These are phyloP conservation scores for Trametes elegans DNA, from an alignment of 768 basidiomycete species.

Conservation along the genomic window DNA sequence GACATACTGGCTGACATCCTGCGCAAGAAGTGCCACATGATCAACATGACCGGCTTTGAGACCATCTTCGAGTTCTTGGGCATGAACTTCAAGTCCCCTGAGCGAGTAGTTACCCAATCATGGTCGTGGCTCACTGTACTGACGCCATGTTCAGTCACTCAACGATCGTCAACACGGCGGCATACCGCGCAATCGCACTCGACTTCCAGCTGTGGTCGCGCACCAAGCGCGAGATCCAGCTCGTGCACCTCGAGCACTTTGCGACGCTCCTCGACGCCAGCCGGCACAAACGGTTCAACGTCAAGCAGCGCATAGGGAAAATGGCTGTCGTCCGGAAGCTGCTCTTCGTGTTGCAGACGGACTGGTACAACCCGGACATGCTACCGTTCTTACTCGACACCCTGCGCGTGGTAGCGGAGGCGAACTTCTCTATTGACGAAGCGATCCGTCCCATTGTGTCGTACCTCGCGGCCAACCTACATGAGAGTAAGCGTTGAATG, in stretches of 20 bases:
- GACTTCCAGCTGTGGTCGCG: conserved; percentile 90
- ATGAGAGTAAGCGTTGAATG: conserved; percentile 48
- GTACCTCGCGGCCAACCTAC: conserved; percentile 79
- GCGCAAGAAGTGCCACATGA: conserved; percentile 63
- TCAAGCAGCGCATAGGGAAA: conserved; percentile 69
- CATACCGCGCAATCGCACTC: conserved; percentile 79
- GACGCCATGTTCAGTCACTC: conserved; percentile 53
- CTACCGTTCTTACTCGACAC: conserved; percentile 52
- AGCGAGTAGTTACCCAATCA: conserved; percentile 47
- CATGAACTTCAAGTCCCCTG: conserved; percentile 75
- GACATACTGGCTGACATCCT: conserved; percentile 80
- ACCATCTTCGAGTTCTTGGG: conserved; percentile 85
- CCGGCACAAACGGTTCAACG: conserved; percentile 75
- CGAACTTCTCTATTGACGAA: conserved; percentile 70
- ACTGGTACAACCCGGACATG: conserved; percentile 65
- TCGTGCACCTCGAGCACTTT: conserved; percentile 80
- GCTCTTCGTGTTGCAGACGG: conserved; percentile 78
- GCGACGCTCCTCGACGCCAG: conserved; percentile 68
- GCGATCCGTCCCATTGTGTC: conserved; percentile 84
- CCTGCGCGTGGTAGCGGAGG: conserved; percentile 57
- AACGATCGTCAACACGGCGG: conserved; percentile 77
- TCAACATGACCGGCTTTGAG: conserved; percentile 81
- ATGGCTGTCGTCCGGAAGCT: conserved; percentile 69
- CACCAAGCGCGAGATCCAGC: conserved; percentile 70
- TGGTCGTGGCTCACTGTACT: background rate